Percentiles rank a stretch among this genome's conserved stretches.
Conservation (phyloP, 1,284 basidiomycete genomes). For the Wallemia hederae region DNA sequence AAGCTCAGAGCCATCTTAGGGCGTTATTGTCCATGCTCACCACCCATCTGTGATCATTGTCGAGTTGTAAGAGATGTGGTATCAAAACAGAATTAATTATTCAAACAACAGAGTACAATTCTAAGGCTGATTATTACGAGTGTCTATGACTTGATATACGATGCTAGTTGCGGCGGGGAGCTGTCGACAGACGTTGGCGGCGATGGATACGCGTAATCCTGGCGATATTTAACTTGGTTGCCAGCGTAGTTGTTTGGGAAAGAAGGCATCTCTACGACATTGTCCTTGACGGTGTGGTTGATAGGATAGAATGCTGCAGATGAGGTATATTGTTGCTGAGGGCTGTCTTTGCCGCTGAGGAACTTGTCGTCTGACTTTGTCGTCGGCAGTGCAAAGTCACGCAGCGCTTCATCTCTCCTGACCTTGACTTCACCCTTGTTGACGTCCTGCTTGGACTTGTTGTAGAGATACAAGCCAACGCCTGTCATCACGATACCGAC, state of each 20-base stretch:
- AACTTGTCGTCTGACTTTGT: conserved; percentile 16
- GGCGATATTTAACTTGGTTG: neutral
- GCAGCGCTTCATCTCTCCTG: conserved; percentile 47
- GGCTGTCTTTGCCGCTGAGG: neutral
- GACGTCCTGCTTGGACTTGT: conserved; percentile 72
- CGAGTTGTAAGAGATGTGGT: neutral
- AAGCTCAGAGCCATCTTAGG: neutral
- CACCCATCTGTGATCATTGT: neutral
- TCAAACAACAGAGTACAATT: neutral
- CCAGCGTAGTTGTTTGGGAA: neutral
- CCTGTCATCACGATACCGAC: conserved; percentile 72
- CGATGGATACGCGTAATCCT: neutral
- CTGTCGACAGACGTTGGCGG: neutral
- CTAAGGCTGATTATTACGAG: neutral
- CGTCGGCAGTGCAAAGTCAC: conserved; percentile 37
- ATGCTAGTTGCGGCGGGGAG: neutral
- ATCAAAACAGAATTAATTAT: neutral
- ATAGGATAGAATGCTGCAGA: neutral
- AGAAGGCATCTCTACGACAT: neutral
- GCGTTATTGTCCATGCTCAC: neutral
- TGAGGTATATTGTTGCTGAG: neutral
- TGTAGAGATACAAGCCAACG: conserved; percentile 80
- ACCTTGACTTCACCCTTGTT: conserved; percentile 69
- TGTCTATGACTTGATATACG: neutral
- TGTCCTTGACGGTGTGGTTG: neutral